These are phyloP conservation scores for Drechslerella coelobrocha DNA, from an alignment of 2,329 filamentous ascomycete genomes.

Conservation along the genomic window DNA sequence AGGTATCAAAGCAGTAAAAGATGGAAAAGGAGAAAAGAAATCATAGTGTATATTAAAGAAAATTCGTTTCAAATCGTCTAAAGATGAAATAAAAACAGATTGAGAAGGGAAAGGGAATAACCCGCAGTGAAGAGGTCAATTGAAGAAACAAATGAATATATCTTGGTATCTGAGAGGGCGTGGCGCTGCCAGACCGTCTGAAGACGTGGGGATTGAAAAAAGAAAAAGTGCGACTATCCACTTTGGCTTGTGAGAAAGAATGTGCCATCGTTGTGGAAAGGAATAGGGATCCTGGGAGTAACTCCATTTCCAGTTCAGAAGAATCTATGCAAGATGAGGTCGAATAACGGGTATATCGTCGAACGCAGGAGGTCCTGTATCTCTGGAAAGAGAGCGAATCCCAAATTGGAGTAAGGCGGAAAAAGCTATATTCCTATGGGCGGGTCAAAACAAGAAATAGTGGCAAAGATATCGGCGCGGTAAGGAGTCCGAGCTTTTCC, in stretches of 20 bases:
- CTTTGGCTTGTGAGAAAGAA: too few species aligned
- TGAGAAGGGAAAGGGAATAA: conserved; percentile 1
- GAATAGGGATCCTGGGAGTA: conserved; percentile 29
- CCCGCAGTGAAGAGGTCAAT: conserved; percentile 14
- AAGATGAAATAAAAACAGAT: conserved; percentile 3
- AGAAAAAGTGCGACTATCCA: conserved; percentile 17
- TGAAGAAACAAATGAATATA: conserved; percentile 29
- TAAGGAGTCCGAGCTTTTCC: conserved; percentile 20
- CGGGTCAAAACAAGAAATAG: conserved; percentile 13
- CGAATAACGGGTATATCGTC: conserved; percentile 36
- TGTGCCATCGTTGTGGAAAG: too few species aligned
- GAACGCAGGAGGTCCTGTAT: conserved; percentile 17
- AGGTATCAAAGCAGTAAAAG: conserved; percentile 20
- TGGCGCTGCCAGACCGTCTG: conserved; percentile 40
- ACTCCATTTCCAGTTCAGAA: conserved; percentile 46
- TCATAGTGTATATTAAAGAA: conserved; percentile 36
- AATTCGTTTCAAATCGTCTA: conserved; percentile 49
- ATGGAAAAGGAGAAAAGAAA: conserved; percentile 12
- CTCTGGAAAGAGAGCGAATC: conserved; percentile 16
- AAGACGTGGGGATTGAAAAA: conserved; percentile 24
- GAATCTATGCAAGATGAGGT: conserved; percentile 47
- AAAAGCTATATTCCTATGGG: conserved; percentile 16
- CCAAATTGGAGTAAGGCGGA: conserved; percentile 12
- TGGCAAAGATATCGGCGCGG: conserved; percentile 1
- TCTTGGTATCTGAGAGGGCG: conserved; percentile 48